Evolutionary conservation across 306 rosid genomes (phyloP).

Genomic region (Castanea mollissima): DNA sequence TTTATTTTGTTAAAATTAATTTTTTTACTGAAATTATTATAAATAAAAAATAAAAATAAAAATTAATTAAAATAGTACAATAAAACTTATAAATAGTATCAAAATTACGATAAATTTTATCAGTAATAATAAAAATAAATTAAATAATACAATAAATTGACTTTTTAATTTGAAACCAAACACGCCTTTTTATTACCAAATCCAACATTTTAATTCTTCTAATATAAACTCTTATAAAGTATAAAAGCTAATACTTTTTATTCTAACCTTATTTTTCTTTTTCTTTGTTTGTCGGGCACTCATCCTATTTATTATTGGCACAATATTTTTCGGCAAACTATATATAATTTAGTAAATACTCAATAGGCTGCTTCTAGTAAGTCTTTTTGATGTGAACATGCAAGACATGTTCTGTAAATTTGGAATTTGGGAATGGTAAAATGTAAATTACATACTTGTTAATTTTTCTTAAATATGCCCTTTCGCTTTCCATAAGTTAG

Average conservation of each 20-base stretch:
- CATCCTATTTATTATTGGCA: background rate
- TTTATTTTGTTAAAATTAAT: no score
- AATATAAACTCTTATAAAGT: background rate
- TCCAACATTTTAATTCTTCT: background rate
- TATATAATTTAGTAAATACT: background rate
- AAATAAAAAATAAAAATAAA: no score
- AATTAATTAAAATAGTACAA: no score
- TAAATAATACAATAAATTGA: no score
- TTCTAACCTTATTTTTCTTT: background rate
- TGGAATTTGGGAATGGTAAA: no score
- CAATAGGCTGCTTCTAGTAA: background rate
- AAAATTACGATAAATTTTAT: no score
- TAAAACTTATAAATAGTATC: no score
- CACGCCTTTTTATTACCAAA: background rate
- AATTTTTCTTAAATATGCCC: constrained; percentile 3
- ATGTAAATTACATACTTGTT: background rate
- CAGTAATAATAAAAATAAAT: no score
- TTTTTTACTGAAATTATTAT: no score
- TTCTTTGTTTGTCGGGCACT: background rate
- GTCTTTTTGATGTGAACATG: constrained; percentile 26
- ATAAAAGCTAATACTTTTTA: background rate
- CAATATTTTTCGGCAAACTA: background rate
- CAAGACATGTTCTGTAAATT: background rate
- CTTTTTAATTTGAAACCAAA: no score
- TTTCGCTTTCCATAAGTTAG: constrained; percentile 29